Evolutionary conservation across 371 early-diverging fungal genomes (phyloP), one percentile per base, ranked within the genome.

Genomic region (Mucor racemosus): DNA sequence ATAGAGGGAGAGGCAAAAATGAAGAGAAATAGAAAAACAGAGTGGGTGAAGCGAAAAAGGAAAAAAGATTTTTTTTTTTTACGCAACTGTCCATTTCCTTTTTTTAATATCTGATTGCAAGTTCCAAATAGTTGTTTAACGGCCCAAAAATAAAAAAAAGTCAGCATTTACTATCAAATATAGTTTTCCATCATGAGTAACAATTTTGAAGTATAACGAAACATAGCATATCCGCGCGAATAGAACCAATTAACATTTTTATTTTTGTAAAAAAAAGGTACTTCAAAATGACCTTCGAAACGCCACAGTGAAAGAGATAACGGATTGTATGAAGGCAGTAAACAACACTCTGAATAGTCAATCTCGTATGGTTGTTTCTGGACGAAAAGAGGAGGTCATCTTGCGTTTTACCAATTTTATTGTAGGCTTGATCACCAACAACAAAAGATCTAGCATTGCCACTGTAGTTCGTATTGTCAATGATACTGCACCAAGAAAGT

Each of bases 211-310:
- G 55, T 55, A 35, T 15, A 26, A 50, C 10, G 50, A 50, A 50
- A 38, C 50, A 50, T 26, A 50, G 26, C 26, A 26, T 26, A 50
- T 50, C 21, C 11, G 50, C 50, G 50, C 50, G 50, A 50, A 21
- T 50, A 26, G 53, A 26, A 26, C 26, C 26, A 26, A 26, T 26
- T 26, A 26, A 99, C 93, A 4, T 98, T 26, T 21, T 33, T 2
- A 55, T 35, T 8, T 34, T 97, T 19, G 19, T 7, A 31, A 42
- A 21, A 10, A 10, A 10, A 50, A 46, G 62, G 17, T 21, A 31
- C 54, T 68, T 14, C 42, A 60, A 42, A 42, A 40, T 17, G 67
- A 66, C 60, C 67, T 72, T 7, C 26, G 41, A 60, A 60, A 36
- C 13, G 61, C 61, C 0, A 72, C 67, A 0, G 40, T 67, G 2